Base-by-base conservation (phyloP, 306 rosid species). In the Quercus engelmannii region DNA sequence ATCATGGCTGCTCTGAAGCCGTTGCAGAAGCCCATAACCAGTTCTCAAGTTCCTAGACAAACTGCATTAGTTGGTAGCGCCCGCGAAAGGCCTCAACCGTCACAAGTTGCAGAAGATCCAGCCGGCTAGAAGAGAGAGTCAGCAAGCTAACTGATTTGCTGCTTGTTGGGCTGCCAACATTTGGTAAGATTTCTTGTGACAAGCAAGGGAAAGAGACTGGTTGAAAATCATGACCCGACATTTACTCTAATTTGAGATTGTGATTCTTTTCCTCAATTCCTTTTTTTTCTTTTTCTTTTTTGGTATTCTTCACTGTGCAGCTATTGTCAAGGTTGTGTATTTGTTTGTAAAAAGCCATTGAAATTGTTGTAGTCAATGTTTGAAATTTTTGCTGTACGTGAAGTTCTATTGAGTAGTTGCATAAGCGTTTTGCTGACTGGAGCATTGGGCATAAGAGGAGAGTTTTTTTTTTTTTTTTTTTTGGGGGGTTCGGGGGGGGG, bases 1-100 rank as follows among this genome's bases (percentile, higher is more conserved):
- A 92, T 95, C 88, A 88, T 95, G 96, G 96, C 98, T 6, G 85
- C 94, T 55, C 87, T 93, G 81, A 95, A 89, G 84, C 97, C 94
- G 4, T 83, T 95, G 79, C 99, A 91, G 88, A 95, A 88, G 92
- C 88, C 98, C 9, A 20, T 88, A 21, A 41, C 18, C 6, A 80
- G 92, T 77, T 81, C 95, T 71, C 95, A 87, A 79, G 90, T 74
- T 65, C 85, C 88, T 20, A 86, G 91, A 87, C 83, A 90, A 46
- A 76, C 75, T 78, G 69, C 76, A 14, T 68, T 70, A 15, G 56
- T 7, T 12, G 82, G 79, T 63, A 12, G 83, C 14, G 72, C 78
- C 63, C 82, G 82, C 4, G 73, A 80, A 55, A 86, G 76, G 78
- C 86, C 74, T 52, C 89, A 76, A 79, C 76, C 83, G 51, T 76